These are phyloP conservation scores for Kregervanrija fluxuum DNA, from an alignment of 805 yeast species.

Conservation along the genomic window DNA sequence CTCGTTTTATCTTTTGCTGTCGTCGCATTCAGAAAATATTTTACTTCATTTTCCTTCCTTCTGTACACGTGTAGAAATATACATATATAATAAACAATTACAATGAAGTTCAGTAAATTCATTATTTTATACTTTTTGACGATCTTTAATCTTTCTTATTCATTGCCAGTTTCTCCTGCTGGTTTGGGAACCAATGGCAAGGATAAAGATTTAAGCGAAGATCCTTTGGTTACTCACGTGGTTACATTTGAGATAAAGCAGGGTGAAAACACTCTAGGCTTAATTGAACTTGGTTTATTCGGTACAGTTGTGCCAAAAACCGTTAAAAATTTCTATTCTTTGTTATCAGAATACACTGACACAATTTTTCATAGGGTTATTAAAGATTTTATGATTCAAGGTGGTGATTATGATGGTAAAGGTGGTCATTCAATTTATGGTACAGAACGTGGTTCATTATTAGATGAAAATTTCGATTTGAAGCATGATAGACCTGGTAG, in stretches of 20 bases:
- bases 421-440: slow-evolving; percentile 73
- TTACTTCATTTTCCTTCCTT: too few relatives aligned
- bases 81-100: too few relatives aligned
- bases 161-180: background rate
- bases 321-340: slow-evolving; percentile 47
- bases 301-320: slow-evolving; percentile 62
- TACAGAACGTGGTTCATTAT: slow-evolving; percentile 29
- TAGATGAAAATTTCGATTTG: slow-evolving; percentile 61
- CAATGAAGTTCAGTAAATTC: too few relatives aligned
- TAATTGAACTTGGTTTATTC: slow-evolving; percentile 52
- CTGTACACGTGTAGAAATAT: too few relatives aligned
- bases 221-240: slow-evolving; percentile 43
- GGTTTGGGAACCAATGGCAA: background rate
- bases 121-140: background rate
- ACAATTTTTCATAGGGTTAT: slow-evolving; percentile 71
- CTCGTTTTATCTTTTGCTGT: too few relatives aligned
- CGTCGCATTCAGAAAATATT: too few relatives aligned
- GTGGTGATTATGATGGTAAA: slow-evolving; percentile 75
- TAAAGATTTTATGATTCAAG: slow-evolving; percentile 72
- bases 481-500: slow-evolving; percentile 43
- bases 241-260: slow-evolving; percentile 35
- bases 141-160: background rate
- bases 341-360: slow-evolving; percentile 41
- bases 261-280: slow-evolving; percentile 30
- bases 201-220: slow-evolving; percentile 17